These are phyloP conservation scores for Sphagnum tenellum DNA, from an alignment of 225 moss, liverwort and hornwort species.

Conservation along the genomic window DNA sequence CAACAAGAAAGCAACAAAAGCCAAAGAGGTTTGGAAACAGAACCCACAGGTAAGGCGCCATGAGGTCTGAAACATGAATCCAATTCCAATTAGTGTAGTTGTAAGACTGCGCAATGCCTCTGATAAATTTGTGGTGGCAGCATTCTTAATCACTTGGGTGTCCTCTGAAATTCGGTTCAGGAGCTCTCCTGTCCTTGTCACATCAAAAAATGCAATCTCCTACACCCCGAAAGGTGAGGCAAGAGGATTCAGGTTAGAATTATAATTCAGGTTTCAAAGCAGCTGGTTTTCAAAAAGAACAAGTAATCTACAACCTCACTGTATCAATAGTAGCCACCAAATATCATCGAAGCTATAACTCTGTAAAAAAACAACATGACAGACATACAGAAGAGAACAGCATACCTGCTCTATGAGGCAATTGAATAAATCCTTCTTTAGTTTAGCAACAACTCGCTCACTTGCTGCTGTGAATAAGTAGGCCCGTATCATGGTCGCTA, in stretches of 20 bases:
- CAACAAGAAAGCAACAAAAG: neutral
- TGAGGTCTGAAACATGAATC: conserved; percentile 89
- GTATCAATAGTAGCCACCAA: no score
- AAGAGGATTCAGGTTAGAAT: neutral
- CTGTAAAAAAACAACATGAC: neutral
- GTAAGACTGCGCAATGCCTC: conserved; percentile 89
- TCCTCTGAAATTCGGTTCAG: conserved; percentile 91
- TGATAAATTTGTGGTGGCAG: conserved; percentile 86
- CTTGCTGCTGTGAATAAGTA: conserved; percentile 77
- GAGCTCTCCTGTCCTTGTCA: conserved; percentile 88
- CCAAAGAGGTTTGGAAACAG: conserved; percentile 2
- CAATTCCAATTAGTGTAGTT: conserved; percentile 82
- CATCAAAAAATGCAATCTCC: conserved; percentile 97
- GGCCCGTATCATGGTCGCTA: conserved; percentile 64
- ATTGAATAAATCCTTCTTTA: conserved; percentile 65
- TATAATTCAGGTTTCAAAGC: no score
- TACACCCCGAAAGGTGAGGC: conserved; percentile 14
- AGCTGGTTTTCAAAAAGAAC: no score
- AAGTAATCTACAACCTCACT: no score
- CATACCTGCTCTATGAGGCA: conserved; percentile 71
- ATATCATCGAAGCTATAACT: neutral
- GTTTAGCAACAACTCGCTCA: conserved; percentile 74
- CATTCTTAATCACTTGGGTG: conserved; percentile 93
- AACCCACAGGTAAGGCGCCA: conserved; percentile 72
- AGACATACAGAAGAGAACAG: neutral